A percentile compares a stretch with the other conserved stretches of the same genome.
Evolutionary conservation across 2,329 filamentous ascomycete genomes (phyloP).

Genomic region (Chaetomium sp.): DNA sequence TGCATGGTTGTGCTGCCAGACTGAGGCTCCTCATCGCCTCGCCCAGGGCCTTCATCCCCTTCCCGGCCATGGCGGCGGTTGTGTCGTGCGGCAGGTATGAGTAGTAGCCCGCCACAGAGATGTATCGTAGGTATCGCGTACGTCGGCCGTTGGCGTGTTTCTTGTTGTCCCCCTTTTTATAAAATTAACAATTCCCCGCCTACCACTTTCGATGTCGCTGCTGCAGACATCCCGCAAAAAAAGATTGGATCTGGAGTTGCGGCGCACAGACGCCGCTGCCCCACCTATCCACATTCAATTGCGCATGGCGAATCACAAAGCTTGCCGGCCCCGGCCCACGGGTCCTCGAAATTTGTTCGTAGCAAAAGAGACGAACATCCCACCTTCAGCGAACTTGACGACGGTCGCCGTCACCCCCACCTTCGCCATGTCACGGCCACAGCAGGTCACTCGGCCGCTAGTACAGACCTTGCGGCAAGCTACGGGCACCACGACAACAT

Average conservation of each 20-base stretch:
- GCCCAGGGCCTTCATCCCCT: slow-evolving; percentile 42
- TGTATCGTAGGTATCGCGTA: not conserved
- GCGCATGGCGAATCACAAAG: not conserved
- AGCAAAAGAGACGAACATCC: too few species aligned
- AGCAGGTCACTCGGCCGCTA: slow-evolving; percentile 52
- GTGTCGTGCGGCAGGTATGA: slow-evolving; percentile 5
- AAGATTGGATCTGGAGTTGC: slow-evolving; percentile 13
- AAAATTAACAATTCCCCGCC: not conserved
- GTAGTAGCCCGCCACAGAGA: slow-evolving; percentile 9
- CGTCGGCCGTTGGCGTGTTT: not conserved
- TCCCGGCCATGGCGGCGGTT: slow-evolving; percentile 37
- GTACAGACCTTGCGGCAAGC: slow-evolving; percentile 46
- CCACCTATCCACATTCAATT: too few species aligned
- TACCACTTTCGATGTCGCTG: slow-evolving; percentile 2
- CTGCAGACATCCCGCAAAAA: slow-evolving; percentile 18
- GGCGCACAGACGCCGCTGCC: slow-evolving; percentile 18
- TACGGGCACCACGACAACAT: slow-evolving; percentile 26
- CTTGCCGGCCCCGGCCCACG: slow-evolving; percentile 14
- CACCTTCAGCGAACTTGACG: not conserved
- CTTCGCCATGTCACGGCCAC: slow-evolving; percentile 51
- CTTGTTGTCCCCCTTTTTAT: not conserved
- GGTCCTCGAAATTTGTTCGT: slow-evolving; percentile 20
- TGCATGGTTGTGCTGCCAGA: slow-evolving; percentile 40
- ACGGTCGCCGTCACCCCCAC: slow-evolving; percentile 2
- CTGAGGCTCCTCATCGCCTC: slow-evolving; percentile 48